A percentile compares a stretch with the other conserved stretches of the same genome.
These are phyloP conservation scores for Parsonsia alboflavescens DNA, from an alignment of 257 asterid genomes.

Conservation along the genomic window DNA sequence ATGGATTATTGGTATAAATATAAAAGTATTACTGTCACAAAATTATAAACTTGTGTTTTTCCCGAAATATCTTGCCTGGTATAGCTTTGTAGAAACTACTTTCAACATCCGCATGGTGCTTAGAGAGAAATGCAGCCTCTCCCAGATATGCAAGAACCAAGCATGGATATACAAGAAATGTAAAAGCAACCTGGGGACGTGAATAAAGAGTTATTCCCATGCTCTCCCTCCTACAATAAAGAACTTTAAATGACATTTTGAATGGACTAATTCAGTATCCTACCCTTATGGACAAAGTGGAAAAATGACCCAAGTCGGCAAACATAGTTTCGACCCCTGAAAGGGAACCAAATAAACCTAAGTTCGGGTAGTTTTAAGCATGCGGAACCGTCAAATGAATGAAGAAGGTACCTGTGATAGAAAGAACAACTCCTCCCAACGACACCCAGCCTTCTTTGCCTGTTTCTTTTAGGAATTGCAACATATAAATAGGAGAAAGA, in stretches of 20 bases:
- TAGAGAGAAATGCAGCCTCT: slow-evolving; percentile 37
- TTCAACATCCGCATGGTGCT: slow-evolving; percentile 22
- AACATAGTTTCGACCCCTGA: slow-evolving; percentile 58
- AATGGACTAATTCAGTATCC: background rate
- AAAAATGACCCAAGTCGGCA: slow-evolving; percentile 58
- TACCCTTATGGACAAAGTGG: slow-evolving; percentile 41
- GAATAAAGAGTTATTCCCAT: background rate
- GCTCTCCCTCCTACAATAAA: background rate
- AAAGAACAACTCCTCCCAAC: slow-evolving; percentile 38
- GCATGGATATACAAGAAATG: slow-evolving; percentile 29
- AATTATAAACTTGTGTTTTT: too few relatives aligned
- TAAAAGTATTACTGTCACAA: background rate
- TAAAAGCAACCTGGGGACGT: slow-evolving; percentile 22
- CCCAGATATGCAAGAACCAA: slow-evolving; percentile 34
- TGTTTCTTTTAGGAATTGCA: slow-evolving; percentile 25
- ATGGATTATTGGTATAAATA: slow-evolving; percentile 4
- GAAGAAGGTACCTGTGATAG: slow-evolving; percentile 31
- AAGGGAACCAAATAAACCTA: slow-evolving; percentile 1
- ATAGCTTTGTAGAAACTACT: slow-evolving; percentile 33
- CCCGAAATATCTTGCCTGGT: slow-evolving; percentile 26
- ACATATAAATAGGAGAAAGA: slow-evolving; percentile 34
- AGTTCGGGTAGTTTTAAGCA: background rate
- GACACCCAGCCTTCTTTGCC: slow-evolving; percentile 40
- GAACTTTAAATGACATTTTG: background rate
- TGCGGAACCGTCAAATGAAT: background rate